These are phyloP conservation scores for Myriangium duriaei DNA, from an alignment of 2,329 filamentous ascomycete species.

Conservation along the genomic window DNA sequence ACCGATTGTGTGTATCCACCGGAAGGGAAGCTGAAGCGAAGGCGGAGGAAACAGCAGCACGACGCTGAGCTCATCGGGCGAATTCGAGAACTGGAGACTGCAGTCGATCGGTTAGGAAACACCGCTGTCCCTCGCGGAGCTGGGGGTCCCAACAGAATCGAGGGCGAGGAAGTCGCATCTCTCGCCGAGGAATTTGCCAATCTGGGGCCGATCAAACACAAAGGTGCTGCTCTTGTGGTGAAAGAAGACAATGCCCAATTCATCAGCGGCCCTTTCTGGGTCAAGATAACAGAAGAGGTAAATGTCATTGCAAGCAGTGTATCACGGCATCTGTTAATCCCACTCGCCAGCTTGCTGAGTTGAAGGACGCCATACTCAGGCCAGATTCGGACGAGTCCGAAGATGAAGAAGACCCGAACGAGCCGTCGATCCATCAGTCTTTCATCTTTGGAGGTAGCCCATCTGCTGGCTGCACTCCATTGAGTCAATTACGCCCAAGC, in stretches of 20 bases:
- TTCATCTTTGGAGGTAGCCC: slow-evolving; percentile 21
- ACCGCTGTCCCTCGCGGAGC: not conserved
- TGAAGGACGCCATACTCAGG: too few species aligned
- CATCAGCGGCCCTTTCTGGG: slow-evolving; percentile 66
- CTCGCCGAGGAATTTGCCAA: not conserved
- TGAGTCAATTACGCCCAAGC: slow-evolving; percentile 46
- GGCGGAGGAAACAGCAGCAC: too few species aligned
- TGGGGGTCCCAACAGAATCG: not conserved
- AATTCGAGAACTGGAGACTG: not conserved
- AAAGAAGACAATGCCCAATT: slow-evolving; percentile 60
- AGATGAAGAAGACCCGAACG: slow-evolving; percentile 50
- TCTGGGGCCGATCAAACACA: not conserved
- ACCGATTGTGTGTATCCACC: not conserved
- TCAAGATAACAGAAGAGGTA: slow-evolving; percentile 60
- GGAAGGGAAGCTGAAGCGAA: too few species aligned
- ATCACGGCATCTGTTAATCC: not conserved
- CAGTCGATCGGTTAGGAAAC: not conserved
- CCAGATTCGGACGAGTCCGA: too few species aligned
- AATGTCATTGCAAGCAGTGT: slow-evolving; percentile 37
- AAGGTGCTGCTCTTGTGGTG: slow-evolving; percentile 42
- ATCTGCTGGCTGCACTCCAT: slow-evolving; percentile 34
- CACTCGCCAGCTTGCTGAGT: not conserved
- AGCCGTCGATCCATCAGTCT: slow-evolving; percentile 46
- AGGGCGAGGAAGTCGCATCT: too few species aligned
- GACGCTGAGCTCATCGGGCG: not conserved